Evolutionary conservation across 2,329 filamentous ascomycete genomes (phyloP), one percentile per base, ranked within the genome.

Genomic region (Dendryphion nanum): DNA sequence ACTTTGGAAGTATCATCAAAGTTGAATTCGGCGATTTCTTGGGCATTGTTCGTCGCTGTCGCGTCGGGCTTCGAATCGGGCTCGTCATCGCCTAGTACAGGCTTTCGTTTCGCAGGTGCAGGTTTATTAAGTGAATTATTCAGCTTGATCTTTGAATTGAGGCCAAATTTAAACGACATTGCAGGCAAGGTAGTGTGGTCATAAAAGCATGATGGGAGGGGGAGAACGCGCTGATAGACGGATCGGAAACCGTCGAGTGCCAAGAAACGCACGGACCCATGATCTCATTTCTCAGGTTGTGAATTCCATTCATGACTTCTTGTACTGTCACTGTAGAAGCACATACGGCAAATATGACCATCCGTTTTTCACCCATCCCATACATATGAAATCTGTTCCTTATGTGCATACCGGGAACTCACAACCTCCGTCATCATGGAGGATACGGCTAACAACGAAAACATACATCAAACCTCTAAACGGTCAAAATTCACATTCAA

Each of bases 141-240:
- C 5, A 41, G 31, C 61, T 83, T 86, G 55, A 81, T 83, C 34
- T 74, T 66, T 30, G 81, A 50, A 54, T 78, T 85, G 26, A 86
- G 72, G 35, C 82, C 82, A 50, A 75, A 77, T 15, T 73, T 73
- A 36, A 78, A 66, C 13, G 62, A 57, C 64, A 65, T 65, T n/a
- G n/a, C n/a, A n/a, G n/a, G n/a, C n/a, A n/a, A n/a, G n/a, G n/a
- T n/a, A 44, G 26, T 53, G 49, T 10, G 24, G 36, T 26, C n/a
- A n/a, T 26, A n/a, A 26, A 26, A 26, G 23, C n/a, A n/a, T n/a
- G n/a, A n/a, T n/a, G n/a, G n/a, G n/a, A n/a, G n/a, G n/a, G 6
- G n/a, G 15, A n/a, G n/a, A n/a, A n/a, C n/a, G n/a, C n/a, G n/a
- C n/a, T n/a, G n/a, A n/a, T n/a, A n/a, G n/a, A n/a, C n/a, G n/a